phyloP scores from a whole-genome alignment of 2,329 filamentous ascomycete species.

The Colletotrichum simmondsii region DNA sequence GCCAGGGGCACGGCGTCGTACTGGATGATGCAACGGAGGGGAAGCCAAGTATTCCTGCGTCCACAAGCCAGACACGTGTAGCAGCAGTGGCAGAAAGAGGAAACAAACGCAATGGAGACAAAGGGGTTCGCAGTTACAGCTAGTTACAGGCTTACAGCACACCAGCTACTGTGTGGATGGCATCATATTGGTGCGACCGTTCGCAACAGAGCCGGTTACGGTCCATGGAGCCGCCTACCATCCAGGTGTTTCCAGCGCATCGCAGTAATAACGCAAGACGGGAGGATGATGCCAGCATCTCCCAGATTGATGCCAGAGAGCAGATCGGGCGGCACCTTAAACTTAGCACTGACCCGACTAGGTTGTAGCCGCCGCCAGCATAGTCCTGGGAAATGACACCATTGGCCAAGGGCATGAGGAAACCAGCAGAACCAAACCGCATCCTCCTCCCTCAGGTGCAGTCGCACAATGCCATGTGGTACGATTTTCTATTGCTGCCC shows the following conservation, averaged over 20 bases:
- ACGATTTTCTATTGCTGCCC: slow-evolving; percentile 8
- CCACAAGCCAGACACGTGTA: not conserved
- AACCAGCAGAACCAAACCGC: not conserved
- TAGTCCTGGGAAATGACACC: slow-evolving; percentile 9
- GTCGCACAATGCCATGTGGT: slow-evolving; percentile 26
- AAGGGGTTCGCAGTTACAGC: not conserved
- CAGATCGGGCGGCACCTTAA: not conserved
- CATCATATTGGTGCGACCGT: not conserved
- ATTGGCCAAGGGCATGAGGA: not conserved
- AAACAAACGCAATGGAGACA: not conserved
- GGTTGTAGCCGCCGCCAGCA: not conserved
- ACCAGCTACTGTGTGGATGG: not conserved
- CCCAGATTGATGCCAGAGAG: not conserved
- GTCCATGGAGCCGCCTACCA: not conserved
- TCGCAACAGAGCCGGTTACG: not conserved
- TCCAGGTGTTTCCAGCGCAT: slow-evolving; percentile 2
- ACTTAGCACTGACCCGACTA: not conserved
- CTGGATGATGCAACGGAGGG: slow-evolving; percentile 18
- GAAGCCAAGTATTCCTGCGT: not conserved
- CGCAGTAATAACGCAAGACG: not conserved
- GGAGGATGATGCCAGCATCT: not conserved
- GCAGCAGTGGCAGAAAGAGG: not conserved
- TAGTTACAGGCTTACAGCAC: not conserved
- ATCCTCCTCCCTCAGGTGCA: not conserved
- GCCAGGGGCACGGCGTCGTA: slow-evolving; percentile 30